Percentiles rank a stretch among this genome's conserved stretches.
phyloP scores from a whole-genome alignment of 2,329 filamentous ascomycete genomes.

The Diaporthe eres region DNA sequence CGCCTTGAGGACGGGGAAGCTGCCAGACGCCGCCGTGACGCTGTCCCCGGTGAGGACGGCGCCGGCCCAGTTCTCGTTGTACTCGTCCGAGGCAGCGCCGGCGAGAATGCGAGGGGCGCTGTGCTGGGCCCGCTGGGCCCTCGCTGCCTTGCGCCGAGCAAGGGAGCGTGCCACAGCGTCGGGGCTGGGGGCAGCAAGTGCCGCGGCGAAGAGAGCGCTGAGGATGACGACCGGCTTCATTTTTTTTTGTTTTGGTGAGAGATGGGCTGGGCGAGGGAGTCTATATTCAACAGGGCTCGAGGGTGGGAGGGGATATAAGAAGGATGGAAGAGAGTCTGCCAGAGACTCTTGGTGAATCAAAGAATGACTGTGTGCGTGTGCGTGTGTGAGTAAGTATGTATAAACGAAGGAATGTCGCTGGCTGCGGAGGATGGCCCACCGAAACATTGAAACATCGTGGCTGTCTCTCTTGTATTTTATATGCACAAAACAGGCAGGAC shows the following conservation, averaged over 20 bases:
- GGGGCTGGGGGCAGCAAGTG: conserved; percentile 66
- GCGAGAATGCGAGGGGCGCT: background rate
- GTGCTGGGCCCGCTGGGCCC: conserved; percentile 2
- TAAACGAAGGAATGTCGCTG: background rate
- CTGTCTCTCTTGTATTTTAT: background rate
- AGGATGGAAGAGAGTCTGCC: background rate
- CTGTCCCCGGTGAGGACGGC: conserved; percentile 64
- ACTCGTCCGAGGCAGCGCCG: conserved; percentile 1
- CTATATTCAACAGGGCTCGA: background rate
- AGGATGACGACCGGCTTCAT: conserved; percentile 30
- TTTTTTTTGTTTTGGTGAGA: background rate
- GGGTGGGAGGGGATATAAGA: background rate
- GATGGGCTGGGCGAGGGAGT: background rate
- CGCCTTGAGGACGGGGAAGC: conserved; percentile 63
- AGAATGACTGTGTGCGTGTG: background rate
- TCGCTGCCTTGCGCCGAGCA: conserved; percentile 27
- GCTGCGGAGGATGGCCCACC: background rate
- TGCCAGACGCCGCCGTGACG: conserved; percentile 57
- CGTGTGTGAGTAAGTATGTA: background rate
- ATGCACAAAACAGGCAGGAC: background rate
- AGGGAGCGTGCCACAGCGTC: conserved; percentile 62
- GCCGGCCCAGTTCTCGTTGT: conserved; percentile 67
- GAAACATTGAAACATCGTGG: background rate
- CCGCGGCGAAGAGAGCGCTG: conserved; percentile 24
- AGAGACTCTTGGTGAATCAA: background rate